Percentiles rank a stretch among this genome's conserved stretches.
Conservation (phyloP, 495 filamentous ascomycete species). For the Xanthoparmelia taractica region DNA sequence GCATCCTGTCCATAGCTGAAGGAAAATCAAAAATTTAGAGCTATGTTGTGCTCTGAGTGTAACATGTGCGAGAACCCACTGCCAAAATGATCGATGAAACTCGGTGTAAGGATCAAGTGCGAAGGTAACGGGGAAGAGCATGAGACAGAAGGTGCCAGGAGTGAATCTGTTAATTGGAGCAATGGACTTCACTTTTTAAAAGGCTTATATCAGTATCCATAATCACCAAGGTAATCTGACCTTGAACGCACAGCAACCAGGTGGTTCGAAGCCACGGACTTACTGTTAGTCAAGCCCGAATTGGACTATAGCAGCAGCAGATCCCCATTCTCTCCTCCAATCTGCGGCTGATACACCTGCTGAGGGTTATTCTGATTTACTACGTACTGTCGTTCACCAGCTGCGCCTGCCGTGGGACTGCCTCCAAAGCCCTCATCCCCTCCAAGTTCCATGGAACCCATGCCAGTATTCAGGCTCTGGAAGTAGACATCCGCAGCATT, state of each 20-base stretch:
- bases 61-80: too few relatives aligned
- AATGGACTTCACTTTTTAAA: not conserved
- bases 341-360: constrained; percentile 44
- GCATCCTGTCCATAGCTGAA: not conserved
- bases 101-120: not conserved
- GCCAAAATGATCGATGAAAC: not conserved
- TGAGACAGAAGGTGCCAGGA: not conserved
- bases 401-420: constrained; percentile 32
- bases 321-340: constrained; percentile 44
- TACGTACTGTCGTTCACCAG: constrained; percentile 44
- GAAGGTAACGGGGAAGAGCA: not conserved
- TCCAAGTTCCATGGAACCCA: constrained; percentile 58
- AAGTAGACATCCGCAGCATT: constrained; percentile 84
- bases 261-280: not conserved
- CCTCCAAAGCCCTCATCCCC: constrained; percentile 34
- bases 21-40: not conserved
- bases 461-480: constrained; percentile 59
- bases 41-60: too few relatives aligned
- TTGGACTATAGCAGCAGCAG: constrained; percentile 38
- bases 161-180: not conserved
- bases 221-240: not conserved
- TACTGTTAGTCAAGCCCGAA: not conserved
- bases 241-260: not conserved
- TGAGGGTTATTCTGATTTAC: constrained; percentile 48
- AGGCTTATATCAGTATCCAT: not conserved